These are phyloP conservation scores for Gracilaria domingensis DNA, from an alignment of 23 red algal genomes.

Conservation along the genomic window DNA sequence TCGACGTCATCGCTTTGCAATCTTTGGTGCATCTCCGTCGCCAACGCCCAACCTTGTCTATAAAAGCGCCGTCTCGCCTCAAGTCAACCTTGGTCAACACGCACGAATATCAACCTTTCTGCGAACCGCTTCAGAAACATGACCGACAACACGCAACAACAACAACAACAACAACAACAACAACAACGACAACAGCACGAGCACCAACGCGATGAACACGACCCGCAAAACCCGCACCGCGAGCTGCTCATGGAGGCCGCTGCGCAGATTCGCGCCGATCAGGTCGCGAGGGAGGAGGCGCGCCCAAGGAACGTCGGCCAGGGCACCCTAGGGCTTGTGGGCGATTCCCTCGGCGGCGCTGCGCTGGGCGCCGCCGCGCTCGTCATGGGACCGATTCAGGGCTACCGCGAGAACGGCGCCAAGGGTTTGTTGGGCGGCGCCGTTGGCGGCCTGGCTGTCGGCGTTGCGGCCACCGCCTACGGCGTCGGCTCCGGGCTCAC, in stretches of 20 bases:
- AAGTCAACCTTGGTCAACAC: no score
- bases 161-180: constrained; percentile 3
- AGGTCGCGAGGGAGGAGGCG: constrained; percentile 30
- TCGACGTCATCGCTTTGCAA: not conserved
- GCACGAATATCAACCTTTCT: no score
- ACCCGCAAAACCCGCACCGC: constrained; percentile 48
- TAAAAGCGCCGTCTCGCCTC: no score
- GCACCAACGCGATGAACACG: constrained; percentile 11
- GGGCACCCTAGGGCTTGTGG: constrained; percentile 61
- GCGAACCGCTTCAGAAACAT: not conserved
- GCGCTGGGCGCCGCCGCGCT: constrained; percentile 67
- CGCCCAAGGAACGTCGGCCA: constrained; percentile 67
- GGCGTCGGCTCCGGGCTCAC: constrained; percentile 63
- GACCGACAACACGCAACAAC: not conserved
- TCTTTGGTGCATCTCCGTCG: no score
- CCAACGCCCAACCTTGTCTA: no score
- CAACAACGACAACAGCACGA: not conserved
- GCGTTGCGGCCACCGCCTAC: constrained; percentile 57
- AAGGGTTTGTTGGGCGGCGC: constrained; percentile 65
- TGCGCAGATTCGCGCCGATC: constrained; percentile 65
- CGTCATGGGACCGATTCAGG: constrained; percentile 70
- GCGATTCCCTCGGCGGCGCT: constrained; percentile 66
- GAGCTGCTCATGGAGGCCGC: constrained; percentile 68
- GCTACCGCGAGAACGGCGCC: constrained; percentile 40
- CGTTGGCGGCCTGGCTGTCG: constrained; percentile 57